Evolutionary conservation across 2,329 filamentous ascomycete species (phyloP), one percentile per base, ranked within the genome.

Genomic region (Fusarium pseudocircinatum): DNA sequence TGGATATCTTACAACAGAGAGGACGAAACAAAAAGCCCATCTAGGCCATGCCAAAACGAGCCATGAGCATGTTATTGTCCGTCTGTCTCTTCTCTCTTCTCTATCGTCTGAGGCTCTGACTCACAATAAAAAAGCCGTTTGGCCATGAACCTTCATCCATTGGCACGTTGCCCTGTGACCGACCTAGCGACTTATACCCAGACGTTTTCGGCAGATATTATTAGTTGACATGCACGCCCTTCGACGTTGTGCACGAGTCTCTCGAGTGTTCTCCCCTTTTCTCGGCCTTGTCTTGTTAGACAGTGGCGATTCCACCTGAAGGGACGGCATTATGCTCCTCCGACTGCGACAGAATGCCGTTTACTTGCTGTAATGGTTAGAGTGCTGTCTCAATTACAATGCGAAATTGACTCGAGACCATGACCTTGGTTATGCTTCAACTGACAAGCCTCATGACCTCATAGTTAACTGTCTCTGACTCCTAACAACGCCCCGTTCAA

Each of bases 181-280:
- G 54, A 36, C 46, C 58, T 49, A 47, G 68, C 63, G 62, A 47
- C 52, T 65, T 65, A 70, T 59, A 53, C 30, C 69, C 54, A 59
- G 46, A 26, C 43, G 43, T n/a, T 52, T 46, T 61, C 57, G 69
- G 70, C 57, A 73, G 57, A 72, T 76, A 68, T 39, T 37, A 46
- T 70, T 65, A 67, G 67, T 75, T 77, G 75, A 77, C 75, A 77
- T 67, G 52, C 42, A 61, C 75, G 75, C 75, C 75, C 75, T 77
- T 77, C 46, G 32, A 40, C 32, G 26, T 46, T 32, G 62, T 73
- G 67, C 70, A 63, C 52, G 62, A 61, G 40, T 73, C 64, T 69
- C 69, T 59, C 43, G 58, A 63, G 56, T 47, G 43, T 44, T 63
- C 54, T 62, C 50, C 47, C 52, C 49, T 49, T 37, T 60, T 47